A percentile compares a stretch with the other conserved stretches of the same genome.
These are phyloP conservation scores for Blastobotrys capitulatus DNA, from an alignment of 1,139 yeast genomes.

Conservation along the genomic window DNA sequence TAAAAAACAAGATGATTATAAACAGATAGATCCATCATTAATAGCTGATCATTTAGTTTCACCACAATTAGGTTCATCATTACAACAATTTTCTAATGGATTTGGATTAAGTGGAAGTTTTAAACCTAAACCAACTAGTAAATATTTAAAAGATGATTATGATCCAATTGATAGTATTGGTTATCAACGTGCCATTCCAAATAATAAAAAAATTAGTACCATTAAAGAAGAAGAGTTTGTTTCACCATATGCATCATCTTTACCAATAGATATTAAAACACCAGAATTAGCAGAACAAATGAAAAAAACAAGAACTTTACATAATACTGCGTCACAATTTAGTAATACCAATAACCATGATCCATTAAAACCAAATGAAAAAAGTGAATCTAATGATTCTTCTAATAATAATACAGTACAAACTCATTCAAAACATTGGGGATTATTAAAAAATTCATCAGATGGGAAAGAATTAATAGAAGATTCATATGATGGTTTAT, in stretches of 20 bases:
- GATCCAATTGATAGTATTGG: not conserved
- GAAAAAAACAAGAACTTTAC: not conserved
- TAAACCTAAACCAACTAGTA: conserved; percentile 14
- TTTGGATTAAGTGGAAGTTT: conserved; percentile 12
- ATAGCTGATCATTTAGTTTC: conserved; percentile 11
- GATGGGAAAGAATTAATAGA: not conserved
- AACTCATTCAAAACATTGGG: not conserved
- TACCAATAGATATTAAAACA: conserved; percentile 17
- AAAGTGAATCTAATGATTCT: no score
- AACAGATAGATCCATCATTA: not conserved
- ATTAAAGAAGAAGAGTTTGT: not conserved
- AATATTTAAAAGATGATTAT: conserved; percentile 14
- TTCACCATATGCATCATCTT: conserved; percentile 20
- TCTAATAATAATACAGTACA: not conserved
- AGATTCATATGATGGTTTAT: not conserved
- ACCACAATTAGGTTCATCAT: conserved; percentile 17
- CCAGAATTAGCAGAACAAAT: not conserved
- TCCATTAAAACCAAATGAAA: not conserved
- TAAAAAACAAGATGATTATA: not conserved
- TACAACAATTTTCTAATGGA: conserved; percentile 12
- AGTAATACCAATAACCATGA: not conserved
- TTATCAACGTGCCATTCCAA: not conserved
- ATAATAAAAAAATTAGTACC: not conserved
- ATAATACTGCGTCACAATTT: not conserved
- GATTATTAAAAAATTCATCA: not conserved